Evolutionary conservation across 2,329 filamentous ascomycete genomes (phyloP), one percentile per base, ranked within the genome.

Genomic region (Fusarium hostae): DNA sequence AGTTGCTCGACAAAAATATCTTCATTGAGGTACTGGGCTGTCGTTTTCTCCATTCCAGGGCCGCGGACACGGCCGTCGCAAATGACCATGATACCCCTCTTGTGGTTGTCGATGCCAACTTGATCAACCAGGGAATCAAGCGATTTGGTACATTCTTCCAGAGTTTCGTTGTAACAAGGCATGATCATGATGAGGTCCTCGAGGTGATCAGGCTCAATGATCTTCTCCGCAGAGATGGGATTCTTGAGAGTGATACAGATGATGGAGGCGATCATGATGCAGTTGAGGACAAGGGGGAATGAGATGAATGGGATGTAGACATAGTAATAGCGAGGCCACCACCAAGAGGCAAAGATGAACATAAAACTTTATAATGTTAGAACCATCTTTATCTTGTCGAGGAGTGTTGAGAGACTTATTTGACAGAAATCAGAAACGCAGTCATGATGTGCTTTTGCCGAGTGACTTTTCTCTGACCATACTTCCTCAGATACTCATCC

Each of bases 131-230:
- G 47, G 71, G 81, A 24, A 78, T 83, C 15, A 76, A 82, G 72
- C 0, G 74, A 76, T 1, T 57, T 54, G 69, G 78, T 58, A 77
- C 78, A 72, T 63, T 84, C 82, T n/a, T 83, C 79, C 6, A 76
- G 61, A 0, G 79, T 82, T 66, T 84, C 82, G 55, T 84, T 84
- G 70, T 84, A 84, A 73, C 82, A 84, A 22, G 82, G 81, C 58
- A 84, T 76, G 15, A 84, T 68, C 54, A 81, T 75, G 7, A 83
- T 80, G 63, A 83, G 72, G 5, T 75, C 72, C 57, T 83, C 82
- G 1, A 78, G 76, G 6, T 72, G 71, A 9, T 69, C 70, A 0
- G 67, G 65, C 43, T 71, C 65, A 50, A 75, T 70, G 3, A 59
- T 66, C 30, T 66, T 73, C 45, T 75, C 70, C 3, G 61, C 57